A percentile compares a stretch with the other conserved stretches of the same genome.
phyloP scores from a whole-genome alignment of 2,329 filamentous ascomycete species.

The Ophiostoma fasciatum region DNA sequence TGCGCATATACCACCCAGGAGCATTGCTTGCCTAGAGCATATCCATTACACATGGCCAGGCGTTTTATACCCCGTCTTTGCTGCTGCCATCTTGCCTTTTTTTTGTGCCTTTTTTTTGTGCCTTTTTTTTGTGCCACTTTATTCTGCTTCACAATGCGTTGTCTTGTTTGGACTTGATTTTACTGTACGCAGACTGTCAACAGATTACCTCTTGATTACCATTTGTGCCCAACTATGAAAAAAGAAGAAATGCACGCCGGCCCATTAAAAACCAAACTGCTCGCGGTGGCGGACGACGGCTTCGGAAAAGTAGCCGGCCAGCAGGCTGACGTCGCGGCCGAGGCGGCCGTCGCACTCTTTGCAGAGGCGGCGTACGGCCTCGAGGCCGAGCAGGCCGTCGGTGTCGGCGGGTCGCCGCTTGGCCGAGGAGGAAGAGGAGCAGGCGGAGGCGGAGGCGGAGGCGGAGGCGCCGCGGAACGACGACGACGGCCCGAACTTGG shows the following conservation, averaged over 20 bases:
- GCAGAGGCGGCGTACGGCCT: slow-evolving; percentile 20
- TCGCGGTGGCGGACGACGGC: slow-evolving; percentile 7
- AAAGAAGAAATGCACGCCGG: neutral
- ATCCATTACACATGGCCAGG: neutral
- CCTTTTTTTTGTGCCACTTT: neutral
- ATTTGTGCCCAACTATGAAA: too few species aligned
- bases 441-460: too few species aligned
- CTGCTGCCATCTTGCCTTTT: neutral
- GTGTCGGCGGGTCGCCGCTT: slow-evolving; percentile 14
- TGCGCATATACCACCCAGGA: neutral
- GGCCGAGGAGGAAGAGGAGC: too few species aligned
- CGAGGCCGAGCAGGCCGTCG: slow-evolving; percentile 20
- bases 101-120: neutral
- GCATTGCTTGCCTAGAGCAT: neutral
- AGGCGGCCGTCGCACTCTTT: slow-evolving; percentile 19
- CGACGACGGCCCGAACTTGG: too few species aligned
- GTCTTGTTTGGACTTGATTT: neutral
- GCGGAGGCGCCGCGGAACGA: too few species aligned
- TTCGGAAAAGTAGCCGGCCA: slow-evolving; percentile 15
- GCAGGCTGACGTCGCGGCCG: slow-evolving; percentile 20
- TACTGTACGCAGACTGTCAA: too few species aligned
- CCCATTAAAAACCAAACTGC: slow-evolving; percentile 2
- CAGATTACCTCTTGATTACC: too few species aligned
- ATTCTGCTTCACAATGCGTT: too few species aligned
- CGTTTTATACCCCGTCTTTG: slow-evolving; percentile 6